These are phyloP conservation scores for Fusarium kyushuense DNA, from an alignment of 2,329 filamentous ascomycete genomes.

Conservation along the genomic window DNA sequence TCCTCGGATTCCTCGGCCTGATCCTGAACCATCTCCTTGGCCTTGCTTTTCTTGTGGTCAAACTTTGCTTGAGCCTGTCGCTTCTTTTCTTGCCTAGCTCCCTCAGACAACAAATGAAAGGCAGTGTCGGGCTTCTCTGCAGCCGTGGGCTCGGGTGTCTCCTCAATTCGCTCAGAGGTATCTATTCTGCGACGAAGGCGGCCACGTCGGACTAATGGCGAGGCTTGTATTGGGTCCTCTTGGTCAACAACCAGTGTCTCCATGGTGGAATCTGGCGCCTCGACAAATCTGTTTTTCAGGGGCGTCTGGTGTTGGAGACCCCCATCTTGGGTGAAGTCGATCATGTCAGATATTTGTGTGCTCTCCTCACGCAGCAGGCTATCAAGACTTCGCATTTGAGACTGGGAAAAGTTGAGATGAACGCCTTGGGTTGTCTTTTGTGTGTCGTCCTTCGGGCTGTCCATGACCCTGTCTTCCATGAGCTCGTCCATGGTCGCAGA, in stretches of 20 bases:
- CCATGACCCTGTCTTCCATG: conserved; percentile 64
- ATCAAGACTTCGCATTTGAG: conserved; percentile 69
- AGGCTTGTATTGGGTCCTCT: conserved; percentile 65
- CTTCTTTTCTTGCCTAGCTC: conserved; percentile 67
- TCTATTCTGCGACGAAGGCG: conserved; percentile 61
- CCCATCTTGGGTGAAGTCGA: conserved; percentile 83
- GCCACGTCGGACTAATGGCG: conserved; percentile 73
- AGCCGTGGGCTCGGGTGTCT: conserved; percentile 35
- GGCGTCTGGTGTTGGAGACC: conserved; percentile 82
- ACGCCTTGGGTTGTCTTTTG: conserved; percentile 59
- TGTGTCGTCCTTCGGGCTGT: conserved; percentile 56
- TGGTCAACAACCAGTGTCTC: conserved; percentile 71
- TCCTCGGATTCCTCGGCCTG: conserved; percentile 98
- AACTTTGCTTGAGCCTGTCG: conserved; percentile 68
- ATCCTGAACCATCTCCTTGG: conserved; percentile 88
- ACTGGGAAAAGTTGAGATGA: conserved; percentile 69
- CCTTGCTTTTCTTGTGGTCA: conserved; percentile 87
- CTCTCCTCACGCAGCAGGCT: conserved; percentile 63
- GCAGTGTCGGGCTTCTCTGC: conserved; percentile 57
- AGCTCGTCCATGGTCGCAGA: conserved; percentile 69
- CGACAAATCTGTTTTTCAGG: conserved; percentile 74
- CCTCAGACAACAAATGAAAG: conserved; percentile 79
- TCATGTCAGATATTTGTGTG: conserved; percentile 76
- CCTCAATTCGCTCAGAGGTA: conserved; percentile 38
- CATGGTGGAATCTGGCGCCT: conserved; percentile 74